Conservation (phyloP, 768 basidiomycete genomes). For the Pleurotus tuoliensis region DNA sequence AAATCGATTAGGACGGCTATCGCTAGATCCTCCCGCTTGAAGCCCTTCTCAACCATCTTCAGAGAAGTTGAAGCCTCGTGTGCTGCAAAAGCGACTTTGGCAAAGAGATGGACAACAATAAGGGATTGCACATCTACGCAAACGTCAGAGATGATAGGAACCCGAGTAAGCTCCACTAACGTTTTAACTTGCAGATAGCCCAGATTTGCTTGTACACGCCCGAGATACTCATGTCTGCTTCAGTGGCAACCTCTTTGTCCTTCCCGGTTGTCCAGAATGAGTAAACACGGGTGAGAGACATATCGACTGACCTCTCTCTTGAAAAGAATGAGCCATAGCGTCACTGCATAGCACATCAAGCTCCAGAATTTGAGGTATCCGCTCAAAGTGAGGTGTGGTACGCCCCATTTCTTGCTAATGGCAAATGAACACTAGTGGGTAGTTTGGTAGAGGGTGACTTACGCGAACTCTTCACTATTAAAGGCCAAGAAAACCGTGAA, state of each 20-base stretch:
- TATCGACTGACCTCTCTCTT: slow-evolving; percentile 72
- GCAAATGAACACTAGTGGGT: not conserved
- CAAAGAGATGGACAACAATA: slow-evolving; percentile 80
- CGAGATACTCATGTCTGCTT: slow-evolving; percentile 85
- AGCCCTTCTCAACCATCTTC: slow-evolving; percentile 96
- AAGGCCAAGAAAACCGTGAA: slow-evolving; percentile 98
- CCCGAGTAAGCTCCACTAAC: slow-evolving; percentile 41
- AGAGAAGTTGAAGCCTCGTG: slow-evolving; percentile 89
- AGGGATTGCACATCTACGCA: slow-evolving; percentile 83
- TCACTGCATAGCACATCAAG: slow-evolving; percentile 76
- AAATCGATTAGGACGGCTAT: slow-evolving; percentile 94
- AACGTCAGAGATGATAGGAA: slow-evolving; percentile 4
- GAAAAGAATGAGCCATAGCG: slow-evolving; percentile 81
- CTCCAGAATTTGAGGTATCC: slow-evolving; percentile 88
- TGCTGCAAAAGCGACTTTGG: slow-evolving; percentile 92
- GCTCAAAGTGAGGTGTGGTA: slow-evolving; percentile 66
- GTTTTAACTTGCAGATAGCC: slow-evolving; percentile 86
- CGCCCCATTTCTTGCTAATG: slow-evolving; percentile 67
- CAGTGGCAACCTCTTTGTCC: slow-evolving; percentile 72
- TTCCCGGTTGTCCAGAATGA: slow-evolving; percentile 20
- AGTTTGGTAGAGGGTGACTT: slow-evolving; percentile 18
- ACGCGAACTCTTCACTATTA: slow-evolving; percentile 92
- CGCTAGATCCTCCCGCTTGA: slow-evolving; percentile 95
- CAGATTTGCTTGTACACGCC: slow-evolving; percentile 94
- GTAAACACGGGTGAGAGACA: not conserved